Conservation (phyloP, 179 eudicot genomes). For the Camellia oleifera region DNA sequence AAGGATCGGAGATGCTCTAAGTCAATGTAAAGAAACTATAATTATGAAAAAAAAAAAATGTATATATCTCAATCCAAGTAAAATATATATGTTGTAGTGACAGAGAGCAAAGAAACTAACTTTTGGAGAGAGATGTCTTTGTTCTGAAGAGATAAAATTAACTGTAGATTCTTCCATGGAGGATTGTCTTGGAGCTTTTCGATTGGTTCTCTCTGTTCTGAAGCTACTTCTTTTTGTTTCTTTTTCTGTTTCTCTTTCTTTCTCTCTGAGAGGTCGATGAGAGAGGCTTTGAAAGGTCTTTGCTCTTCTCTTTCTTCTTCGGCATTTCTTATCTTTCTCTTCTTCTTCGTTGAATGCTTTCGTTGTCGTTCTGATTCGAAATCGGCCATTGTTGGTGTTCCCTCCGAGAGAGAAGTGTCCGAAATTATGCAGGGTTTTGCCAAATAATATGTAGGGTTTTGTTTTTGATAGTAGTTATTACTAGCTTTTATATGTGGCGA, state of each 20-base stretch:
- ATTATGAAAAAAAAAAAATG: background rate
- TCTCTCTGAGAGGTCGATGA: slow-evolving; percentile 3
- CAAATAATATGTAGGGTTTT: background rate
- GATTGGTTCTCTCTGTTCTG: slow-evolving; percentile 17
- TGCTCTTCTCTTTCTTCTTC: slow-evolving; percentile 11
- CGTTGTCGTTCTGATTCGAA: slow-evolving; percentile 16
- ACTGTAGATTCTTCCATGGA: slow-evolving; percentile 72
- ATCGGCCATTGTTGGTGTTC: slow-evolving; percentile 36
- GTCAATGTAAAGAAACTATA: background rate
- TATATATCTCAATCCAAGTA: background rate
- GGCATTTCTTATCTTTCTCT: slow-evolving; percentile 29
- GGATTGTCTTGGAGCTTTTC: slow-evolving; percentile 17
- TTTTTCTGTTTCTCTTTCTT: slow-evolving; percentile 3
- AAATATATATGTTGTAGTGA: background rate
- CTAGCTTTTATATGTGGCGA: too few species aligned
- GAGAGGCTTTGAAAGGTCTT: slow-evolving; percentile 34
- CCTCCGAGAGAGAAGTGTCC: background rate
- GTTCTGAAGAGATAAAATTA: slow-evolving; percentile 54
- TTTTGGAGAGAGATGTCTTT: slow-evolving; percentile 32
- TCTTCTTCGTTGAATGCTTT: slow-evolving; percentile 24
- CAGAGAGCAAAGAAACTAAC: slow-evolving; percentile 33
- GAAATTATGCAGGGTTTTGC: background rate
- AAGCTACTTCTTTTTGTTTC: slow-evolving; percentile 8
- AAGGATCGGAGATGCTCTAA: background rate
- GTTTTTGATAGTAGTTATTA: background rate